These are phyloP conservation scores for Fusarium subtropicale DNA, from an alignment of 2,329 filamentous ascomycete genomes.

Conservation along the genomic window DNA sequence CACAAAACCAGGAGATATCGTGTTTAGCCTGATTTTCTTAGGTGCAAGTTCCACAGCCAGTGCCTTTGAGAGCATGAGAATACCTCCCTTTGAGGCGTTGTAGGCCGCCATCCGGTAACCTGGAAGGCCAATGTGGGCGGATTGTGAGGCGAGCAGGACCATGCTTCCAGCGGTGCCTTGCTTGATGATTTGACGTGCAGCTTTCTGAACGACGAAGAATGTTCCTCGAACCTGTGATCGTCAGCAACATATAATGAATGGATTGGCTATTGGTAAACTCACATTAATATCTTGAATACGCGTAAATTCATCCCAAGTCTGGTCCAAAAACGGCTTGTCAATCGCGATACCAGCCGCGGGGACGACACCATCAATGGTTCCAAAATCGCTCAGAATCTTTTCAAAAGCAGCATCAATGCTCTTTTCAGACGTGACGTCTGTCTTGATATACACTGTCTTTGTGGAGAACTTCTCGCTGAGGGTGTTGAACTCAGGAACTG, in stretches of 20 bases:
- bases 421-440: conserved; percentile 50
- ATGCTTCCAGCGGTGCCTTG: conserved; percentile 55
- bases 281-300: conserved; percentile 58
- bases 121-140: conserved; percentile 40
- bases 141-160: conserved; percentile 47
- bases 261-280: not conserved
- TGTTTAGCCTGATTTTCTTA: conserved; percentile 53
- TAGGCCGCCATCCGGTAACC: conserved; percentile 53
- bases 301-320: conserved; percentile 57
- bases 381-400: conserved; percentile 41
- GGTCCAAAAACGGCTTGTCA: conserved; percentile 58
- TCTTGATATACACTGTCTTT: conserved; percentile 49
- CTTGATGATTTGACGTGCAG: conserved; percentile 55
- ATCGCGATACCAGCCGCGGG: conserved; percentile 56
- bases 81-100: conserved; percentile 57
- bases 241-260: not conserved
- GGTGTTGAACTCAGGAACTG: conserved; percentile 46
- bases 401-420: conserved; percentile 46
- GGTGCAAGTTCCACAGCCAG: conserved; percentile 55
- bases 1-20: conserved; percentile 54
- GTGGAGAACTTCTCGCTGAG: conserved; percentile 38
- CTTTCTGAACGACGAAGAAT: conserved; percentile 56
- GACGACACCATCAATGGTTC: conserved; percentile 48
- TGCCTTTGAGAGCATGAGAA: conserved; percentile 55
- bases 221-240: conserved; percentile 53